A percentile compares a stretch with the other conserved stretches of the same genome.
These are phyloP conservation scores for Staphylotrichum tortipilum DNA, from an alignment of 495 filamentous ascomycete species.

Conservation along the genomic window DNA sequence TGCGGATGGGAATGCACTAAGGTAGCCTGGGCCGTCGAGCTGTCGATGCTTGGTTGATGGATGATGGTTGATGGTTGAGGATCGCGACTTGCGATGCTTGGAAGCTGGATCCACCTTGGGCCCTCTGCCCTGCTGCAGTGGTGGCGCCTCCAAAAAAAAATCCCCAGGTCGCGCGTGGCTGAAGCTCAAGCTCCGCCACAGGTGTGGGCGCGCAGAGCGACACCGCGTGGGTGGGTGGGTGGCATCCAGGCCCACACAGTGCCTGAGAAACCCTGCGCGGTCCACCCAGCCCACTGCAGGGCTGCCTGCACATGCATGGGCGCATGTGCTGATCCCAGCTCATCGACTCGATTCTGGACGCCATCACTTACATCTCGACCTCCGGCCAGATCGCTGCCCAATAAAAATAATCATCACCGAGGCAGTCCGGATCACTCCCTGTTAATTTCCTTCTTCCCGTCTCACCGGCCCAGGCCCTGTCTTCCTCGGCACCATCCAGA, in stretches of 20 bases:
- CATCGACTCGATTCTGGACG: constrained; percentile 10
- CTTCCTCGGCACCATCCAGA: neutral
- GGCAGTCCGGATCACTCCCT: neutral
- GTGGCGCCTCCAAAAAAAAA: too few species aligned
- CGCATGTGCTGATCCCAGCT: constrained; percentile 6
- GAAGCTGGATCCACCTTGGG: too few species aligned
- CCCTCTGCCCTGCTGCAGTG: too few species aligned
- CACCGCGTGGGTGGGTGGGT: too few species aligned
- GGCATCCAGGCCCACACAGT: constrained; percentile 21
- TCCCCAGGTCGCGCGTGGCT: constrained; percentile 19
- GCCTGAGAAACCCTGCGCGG: neutral
- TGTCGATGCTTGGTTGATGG: neutral
- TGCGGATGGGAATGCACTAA: neutral
- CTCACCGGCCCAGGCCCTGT: neutral
- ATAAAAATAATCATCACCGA: too few species aligned
- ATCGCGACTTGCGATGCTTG: too few species aligned
- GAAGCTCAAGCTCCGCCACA: constrained; percentile 22
- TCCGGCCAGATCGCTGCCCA: neutral
- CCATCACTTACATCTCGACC: constrained; percentile 30
- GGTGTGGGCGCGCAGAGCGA: too few species aligned
- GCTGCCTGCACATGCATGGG: too few species aligned
- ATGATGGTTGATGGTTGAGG: too few species aligned
- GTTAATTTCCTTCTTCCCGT: neutral
- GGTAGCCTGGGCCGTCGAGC: neutral
- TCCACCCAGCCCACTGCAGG: too few species aligned